Evolutionary conservation across 176 grass and related monocot genomes (phyloP).

Genomic region (Zoysia pacifica): DNA sequence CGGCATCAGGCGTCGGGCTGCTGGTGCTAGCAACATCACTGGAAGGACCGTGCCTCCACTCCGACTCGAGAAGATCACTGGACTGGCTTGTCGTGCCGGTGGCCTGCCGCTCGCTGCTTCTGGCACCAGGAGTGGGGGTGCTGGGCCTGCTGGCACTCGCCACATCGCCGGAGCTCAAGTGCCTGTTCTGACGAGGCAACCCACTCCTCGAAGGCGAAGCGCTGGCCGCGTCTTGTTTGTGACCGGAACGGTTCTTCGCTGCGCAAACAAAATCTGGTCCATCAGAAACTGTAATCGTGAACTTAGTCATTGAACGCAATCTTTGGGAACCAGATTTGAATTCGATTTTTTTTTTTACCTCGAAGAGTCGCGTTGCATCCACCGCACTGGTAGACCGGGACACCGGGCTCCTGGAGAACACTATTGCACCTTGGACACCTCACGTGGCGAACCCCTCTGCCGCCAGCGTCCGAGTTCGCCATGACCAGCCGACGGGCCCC

Average conservation of each 20-base stretch:
- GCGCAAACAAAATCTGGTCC: background rate
- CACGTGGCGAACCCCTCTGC: constrained; percentile 48
- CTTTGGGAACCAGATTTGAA: background rate
- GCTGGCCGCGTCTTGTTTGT: background rate
- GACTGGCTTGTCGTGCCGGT: constrained; percentile 2
- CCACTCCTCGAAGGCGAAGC: background rate
- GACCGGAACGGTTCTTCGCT: constrained; percentile 49
- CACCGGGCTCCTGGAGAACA: constrained; percentile 58
- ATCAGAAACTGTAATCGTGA: constrained; percentile 29
- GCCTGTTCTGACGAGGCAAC: constrained; percentile 16
- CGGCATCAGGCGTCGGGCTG: background rate
- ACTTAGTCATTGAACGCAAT: background rate
- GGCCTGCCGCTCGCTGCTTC: background rate
- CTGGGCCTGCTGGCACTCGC: background rate
- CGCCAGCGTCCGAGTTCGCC: constrained; percentile 28
- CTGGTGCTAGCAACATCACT: constrained; percentile 22
- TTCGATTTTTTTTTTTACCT: constrained; percentile 53
- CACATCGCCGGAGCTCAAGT: background rate
- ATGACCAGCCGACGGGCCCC: constrained; percentile 29
- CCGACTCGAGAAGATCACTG: background rate
- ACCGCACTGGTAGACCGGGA: constrained; percentile 80
- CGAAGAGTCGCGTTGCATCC: constrained; percentile 62
- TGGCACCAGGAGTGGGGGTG: constrained; percentile 11
- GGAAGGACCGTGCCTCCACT: background rate
- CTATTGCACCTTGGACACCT: constrained; percentile 70